Base-by-base conservation (phyloP, 371 early-diverging fungal species). In the Haplosporangium sp. region DNA sequence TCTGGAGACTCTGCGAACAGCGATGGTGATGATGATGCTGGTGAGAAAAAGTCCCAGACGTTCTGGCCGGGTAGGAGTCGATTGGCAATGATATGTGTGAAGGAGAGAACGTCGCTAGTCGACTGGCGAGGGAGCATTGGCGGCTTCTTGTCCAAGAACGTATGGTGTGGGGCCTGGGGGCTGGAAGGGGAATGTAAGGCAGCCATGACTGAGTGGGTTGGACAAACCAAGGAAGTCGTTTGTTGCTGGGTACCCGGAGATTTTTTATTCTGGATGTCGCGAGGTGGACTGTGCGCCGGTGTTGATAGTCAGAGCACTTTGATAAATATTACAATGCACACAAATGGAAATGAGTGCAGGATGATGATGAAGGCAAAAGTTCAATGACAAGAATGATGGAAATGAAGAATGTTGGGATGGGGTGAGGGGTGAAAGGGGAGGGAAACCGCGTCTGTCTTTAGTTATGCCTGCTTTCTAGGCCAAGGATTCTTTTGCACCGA, bases 1-100 rank as follows among this genome's bases (percentile, higher is more conserved):
- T 9, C 11, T 36, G 53, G 12, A 29, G 53, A 29, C 11, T 8
- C 23, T 55, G 57, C 23, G 10, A 45, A 57, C 57, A 42, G 20
- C 20, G 57, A 45, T 37, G 54, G 54, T 36, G 29, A 29, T 2
- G 29, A 29, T 29, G 29, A 29, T 14, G 65, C 55, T n/a, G 76
- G 80, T 1, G 80, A 73, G 55, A 79, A 79, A 29, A 65, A 79
- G 7, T 79, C 80, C 80, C 80, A 79, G 43, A 79, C 73, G 36
- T 61, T 73, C 42, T 79, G 73, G 5, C 73, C 73, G 6, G 80
- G 69, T 13, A 55, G 43, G 13, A 79, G 62, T 23, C 80, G 64
- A 53, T 79, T 62, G 45, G 73, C 59, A 40, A 79, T 79, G 73
- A 79, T 79, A 48, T 66, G 80, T 12, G 80, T 79, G 67, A 79